Evolutionary conservation across 2,329 filamentous ascomycete genomes (phyloP), one percentile per base, ranked within the genome.

Genomic region (Aspergillus eucalypticola): DNA sequence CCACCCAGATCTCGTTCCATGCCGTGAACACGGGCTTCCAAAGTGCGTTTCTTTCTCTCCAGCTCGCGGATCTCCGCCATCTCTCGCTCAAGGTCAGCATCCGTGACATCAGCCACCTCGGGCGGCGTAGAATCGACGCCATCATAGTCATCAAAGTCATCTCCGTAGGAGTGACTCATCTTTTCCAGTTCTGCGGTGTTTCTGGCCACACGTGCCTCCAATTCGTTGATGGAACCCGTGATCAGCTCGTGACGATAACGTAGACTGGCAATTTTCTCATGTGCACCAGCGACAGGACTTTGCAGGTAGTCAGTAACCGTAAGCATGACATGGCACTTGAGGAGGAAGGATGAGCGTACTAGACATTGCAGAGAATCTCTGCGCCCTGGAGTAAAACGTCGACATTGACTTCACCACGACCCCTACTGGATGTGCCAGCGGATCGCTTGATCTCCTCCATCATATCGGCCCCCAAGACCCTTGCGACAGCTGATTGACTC

Each of bases 281-380:
- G 76, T 4, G 91, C 91, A 4, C 92, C 93, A 0, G 90, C 85
- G 27, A 96, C 84, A 35, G 91, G 89, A 72, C 84, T 86, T 56
- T 23, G n/a, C 5, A 42, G 54, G 51, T 65, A 67, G 61, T 71
- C 62, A 57, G 56, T 39, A 50, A 21, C 44, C 5, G n/a, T n/a
- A 48, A 50, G 27, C 21, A 55, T 17, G 23, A 7, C 8, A 32
- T 4, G 27, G 19, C 3, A 10, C 3, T 29, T 3, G 15, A 21
- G 60, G 52, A 35, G 4, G 15, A 8, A 55, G 56, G 38, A 7
- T 13, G 42, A 8, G 77, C 83, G 62, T 75, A 87, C 84, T 97
- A 98, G 27, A 97, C 93, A 48, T 85, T 85, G 67, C 92, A 93
- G 29, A 98, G 84, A 81, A 92, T 96, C 81, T 97, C 92, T 0